A percentile compares a stretch with the other conserved stretches of the same genome.
Conservation (phyloP, 441 rosid genomes). For the Euphorbia celastroides region DNA sequence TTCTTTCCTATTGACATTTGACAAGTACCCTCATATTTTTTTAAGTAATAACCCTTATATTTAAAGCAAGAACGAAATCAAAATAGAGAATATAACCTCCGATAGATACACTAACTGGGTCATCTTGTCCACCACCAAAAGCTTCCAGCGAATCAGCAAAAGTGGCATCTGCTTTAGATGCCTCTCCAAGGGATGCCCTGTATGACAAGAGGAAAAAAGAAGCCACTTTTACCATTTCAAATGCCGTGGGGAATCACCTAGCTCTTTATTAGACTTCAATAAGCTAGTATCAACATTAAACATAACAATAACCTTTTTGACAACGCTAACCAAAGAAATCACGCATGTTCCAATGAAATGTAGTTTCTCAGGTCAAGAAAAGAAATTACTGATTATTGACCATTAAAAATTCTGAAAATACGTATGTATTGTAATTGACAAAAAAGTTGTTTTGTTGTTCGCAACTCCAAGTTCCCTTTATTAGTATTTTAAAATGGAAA, state of each 20-base stretch:
- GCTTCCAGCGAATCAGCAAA: constrained; percentile 74
- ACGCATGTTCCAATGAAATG: background rate
- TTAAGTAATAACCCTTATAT: background rate
- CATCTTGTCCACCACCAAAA: constrained; percentile 84
- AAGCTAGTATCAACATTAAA: background rate
- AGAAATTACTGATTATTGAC: background rate
- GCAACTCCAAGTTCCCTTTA: background rate
- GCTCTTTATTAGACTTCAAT: background rate
- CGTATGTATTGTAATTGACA: background rate
- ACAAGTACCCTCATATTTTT: background rate
- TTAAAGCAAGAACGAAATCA: background rate
- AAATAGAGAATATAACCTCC: constrained; percentile 43
- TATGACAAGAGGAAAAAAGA: background rate
- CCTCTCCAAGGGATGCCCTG: constrained; percentile 72
- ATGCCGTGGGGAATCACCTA: background rate
- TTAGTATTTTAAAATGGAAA: background rate
- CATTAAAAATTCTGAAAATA: background rate
- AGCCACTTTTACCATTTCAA: background rate
- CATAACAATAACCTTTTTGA: background rate
- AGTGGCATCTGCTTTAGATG: constrained; percentile 54
- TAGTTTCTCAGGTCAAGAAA: background rate
- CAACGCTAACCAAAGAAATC: background rate
- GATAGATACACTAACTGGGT: constrained; percentile 75
- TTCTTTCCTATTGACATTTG: background rate
- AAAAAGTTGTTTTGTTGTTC: background rate